A percentile compares a stretch with the other conserved stretches of the same genome.
phyloP scores from a whole-genome alignment of 1,139 yeast genomes.

The Sugiyamaella paludigena region DNA sequence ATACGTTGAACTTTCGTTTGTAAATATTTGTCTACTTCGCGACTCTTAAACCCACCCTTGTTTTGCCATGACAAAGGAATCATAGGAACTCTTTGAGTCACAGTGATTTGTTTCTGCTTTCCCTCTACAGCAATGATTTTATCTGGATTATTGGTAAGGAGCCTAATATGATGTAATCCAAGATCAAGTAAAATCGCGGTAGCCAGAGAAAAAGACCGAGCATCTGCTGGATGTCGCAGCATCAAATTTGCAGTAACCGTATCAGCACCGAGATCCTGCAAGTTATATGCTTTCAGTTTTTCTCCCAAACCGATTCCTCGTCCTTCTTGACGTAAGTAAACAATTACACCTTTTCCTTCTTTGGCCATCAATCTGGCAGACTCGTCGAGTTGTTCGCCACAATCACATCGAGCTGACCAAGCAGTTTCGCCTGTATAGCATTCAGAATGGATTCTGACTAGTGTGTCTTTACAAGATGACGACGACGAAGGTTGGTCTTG shows the following conservation, averaged over 20 bases:
- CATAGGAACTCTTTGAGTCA: constrained; percentile 91
- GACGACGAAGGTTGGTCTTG: background rate
- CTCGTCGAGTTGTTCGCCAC: constrained; percentile 98
- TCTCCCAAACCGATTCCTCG: constrained; percentile 97
- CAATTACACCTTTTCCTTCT: constrained; percentile 88
- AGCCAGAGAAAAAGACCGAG: constrained; percentile 86
- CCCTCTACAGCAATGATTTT: constrained; percentile 95
- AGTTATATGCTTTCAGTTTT: constrained; percentile 91
- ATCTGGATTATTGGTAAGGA: constrained; percentile 94
- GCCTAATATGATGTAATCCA: constrained; percentile 67
- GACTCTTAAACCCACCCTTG: constrained; percentile 68
- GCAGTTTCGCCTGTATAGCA: constrained; percentile 99
- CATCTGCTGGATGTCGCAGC: constrained; percentile 96
- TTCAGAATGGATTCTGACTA: constrained; percentile 90
- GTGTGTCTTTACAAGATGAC: constrained; percentile 40
- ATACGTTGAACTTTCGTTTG: constrained; percentile 92
- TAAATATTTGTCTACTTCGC: constrained; percentile 88
- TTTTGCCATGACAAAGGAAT: constrained; percentile 88
- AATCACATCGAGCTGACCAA: constrained; percentile 98
- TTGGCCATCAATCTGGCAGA: constrained; percentile 92
- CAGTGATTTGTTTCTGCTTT: constrained; percentile 63
- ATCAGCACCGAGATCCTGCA: constrained; percentile 97
- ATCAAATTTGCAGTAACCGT: constrained; percentile 94
- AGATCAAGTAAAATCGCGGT: constrained; percentile 87
- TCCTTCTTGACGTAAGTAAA: constrained; percentile 95